A percentile compares a stretch with the other conserved stretches of the same genome.
Conservation (phyloP, 1,139 yeast genomes). For the Yamadazyma diddensiae region DNA sequence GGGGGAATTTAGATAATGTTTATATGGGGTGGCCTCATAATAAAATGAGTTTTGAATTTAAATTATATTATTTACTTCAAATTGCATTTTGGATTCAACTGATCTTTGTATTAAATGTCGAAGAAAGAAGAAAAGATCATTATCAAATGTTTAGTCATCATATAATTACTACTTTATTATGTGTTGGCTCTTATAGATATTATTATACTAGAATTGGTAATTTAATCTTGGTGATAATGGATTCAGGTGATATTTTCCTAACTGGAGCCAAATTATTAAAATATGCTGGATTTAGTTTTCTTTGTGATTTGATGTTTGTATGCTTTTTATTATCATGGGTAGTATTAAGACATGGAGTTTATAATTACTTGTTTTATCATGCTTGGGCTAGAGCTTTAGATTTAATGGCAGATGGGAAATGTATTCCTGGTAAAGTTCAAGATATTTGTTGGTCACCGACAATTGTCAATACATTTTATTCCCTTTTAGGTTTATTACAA, state of each 20-base stretch:
- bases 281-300: slow-evolving; percentile 57
- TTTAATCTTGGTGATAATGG: slow-evolving; percentile 76
- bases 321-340: slow-evolving; percentile 71
- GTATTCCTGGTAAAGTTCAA: slow-evolving; percentile 27
- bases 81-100: slow-evolving; percentile 82
- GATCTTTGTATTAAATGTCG: slow-evolving; percentile 71
- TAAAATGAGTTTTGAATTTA: slow-evolving; percentile 46
- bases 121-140: slow-evolving; percentile 78
- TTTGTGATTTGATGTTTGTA: slow-evolving; percentile 71
- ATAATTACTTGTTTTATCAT: slow-evolving; percentile 63
- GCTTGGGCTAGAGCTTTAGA: slow-evolving; percentile 34
- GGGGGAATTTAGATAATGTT: slow-evolving; percentile 53
- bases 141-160: slow-evolving; percentile 87
- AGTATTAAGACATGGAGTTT: slow-evolving; percentile 67
- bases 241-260: slow-evolving; percentile 70
- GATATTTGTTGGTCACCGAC: slow-evolving; percentile 59
- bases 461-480: slow-evolving; percentile 50
- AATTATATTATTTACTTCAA: slow-evolving; percentile 69
- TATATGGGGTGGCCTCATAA: slow-evolving; percentile 80
- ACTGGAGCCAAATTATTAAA: slow-evolving; percentile 74
- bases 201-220: slow-evolving; percentile 79
- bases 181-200: slow-evolving; percentile 70
- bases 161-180: slow-evolving; percentile 67
- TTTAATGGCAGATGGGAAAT: slow-evolving; percentile 39
- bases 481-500: slow-evolving; percentile 65